phyloP scores from a whole-genome alignment of 2,329 filamentous ascomycete species.

The Fusarium anguioides region DNA sequence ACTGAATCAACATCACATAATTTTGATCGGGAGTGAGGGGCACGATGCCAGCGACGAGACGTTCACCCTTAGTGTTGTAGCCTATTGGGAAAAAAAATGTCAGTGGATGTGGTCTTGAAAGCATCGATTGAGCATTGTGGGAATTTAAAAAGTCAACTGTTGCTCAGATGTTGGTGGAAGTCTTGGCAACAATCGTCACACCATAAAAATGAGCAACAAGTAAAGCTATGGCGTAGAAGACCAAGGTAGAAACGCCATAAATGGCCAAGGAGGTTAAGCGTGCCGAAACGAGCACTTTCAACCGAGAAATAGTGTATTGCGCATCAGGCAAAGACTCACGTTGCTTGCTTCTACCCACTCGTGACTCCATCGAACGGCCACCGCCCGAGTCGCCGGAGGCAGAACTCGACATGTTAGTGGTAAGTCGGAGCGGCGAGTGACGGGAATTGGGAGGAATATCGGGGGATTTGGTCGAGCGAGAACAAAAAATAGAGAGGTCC shows the following conservation, averaged over 20 bases:
- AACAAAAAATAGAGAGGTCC: conserved; percentile 24
- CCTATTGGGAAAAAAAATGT: conserved; percentile 64
- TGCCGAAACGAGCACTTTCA: not conserved
- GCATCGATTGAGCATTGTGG: conserved; percentile 2
- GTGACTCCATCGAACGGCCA: conserved; percentile 74
- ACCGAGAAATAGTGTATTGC: not conserved
- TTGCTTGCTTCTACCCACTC: conserved; percentile 82
- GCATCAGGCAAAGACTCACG: conserved; percentile 67
- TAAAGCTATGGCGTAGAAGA: not conserved
- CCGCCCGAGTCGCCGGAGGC: conserved; percentile 50
- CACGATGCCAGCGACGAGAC: conserved; percentile 94
- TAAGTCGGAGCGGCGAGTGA: conserved; percentile 29
- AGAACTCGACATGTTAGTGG: conserved; percentile 51
- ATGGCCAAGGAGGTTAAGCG: not conserved
- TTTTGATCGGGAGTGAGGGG: conserved; percentile 87
- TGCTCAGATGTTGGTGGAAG: conserved; percentile 20
- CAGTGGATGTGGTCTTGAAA: conserved; percentile 21
- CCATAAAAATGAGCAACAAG: conserved; percentile 7
- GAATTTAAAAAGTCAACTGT: conserved; percentile 2
- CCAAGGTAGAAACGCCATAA: conserved; percentile 1
- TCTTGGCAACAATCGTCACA: conserved; percentile 6
- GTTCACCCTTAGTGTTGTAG: conserved; percentile 91
- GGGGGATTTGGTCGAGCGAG: conserved; percentile 20
- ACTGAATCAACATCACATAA: conserved; percentile 93
- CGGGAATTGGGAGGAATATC: conserved; percentile 34